Percentiles rank a stretch among this genome's conserved stretches.
Evolutionary conservation across 192 early-diverging fungal species (phyloP).

Genomic region (Gaertneriomyces sp.): DNA sequence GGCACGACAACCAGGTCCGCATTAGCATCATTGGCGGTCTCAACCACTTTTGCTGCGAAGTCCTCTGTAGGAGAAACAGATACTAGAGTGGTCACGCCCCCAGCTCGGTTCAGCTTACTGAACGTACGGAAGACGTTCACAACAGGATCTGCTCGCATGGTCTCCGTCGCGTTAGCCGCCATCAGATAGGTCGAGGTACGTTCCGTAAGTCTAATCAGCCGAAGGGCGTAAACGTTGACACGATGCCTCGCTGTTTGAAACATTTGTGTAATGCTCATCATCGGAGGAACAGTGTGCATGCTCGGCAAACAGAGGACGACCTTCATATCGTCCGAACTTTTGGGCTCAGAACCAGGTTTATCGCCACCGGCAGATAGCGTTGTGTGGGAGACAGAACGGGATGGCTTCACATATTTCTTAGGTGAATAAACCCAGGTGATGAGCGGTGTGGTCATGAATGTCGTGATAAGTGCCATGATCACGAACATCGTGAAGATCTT

Average conservation of each 20-base stretch:
- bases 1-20: constrained; percentile 70
- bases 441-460: constrained; percentile 80
- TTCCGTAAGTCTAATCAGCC: constrained; percentile 74
- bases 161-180: constrained; percentile 60
- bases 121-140: constrained; percentile 81
- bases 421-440: constrained; percentile 68
- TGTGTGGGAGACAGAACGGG: constrained; percentile 1
- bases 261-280: constrained; percentile 68
- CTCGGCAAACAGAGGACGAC: constrained; percentile 61
- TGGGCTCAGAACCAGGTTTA: too few species aligned
- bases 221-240: constrained; percentile 58
- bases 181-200: constrained; percentile 78
- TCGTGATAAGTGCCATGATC: constrained; percentile 81
- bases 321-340: constrained; percentile 17
- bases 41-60: constrained; percentile 64
- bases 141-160: constrained; percentile 65
- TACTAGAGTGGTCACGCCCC: constrained; percentile 56
- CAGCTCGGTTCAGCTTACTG: constrained; percentile 66
- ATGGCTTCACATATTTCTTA: constrained; percentile 2
- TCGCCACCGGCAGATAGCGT: not conserved
- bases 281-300: constrained; percentile 63
- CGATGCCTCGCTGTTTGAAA: constrained; percentile 34
- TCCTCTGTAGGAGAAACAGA: constrained; percentile 58
- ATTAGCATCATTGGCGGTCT: constrained; percentile 48
- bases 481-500: constrained; percentile 71